Percentiles rank a stretch among this genome's conserved stretches.
Evolutionary conservation across 805 yeast genomes (phyloP).

Genomic region (Barnettozyma siamensis): DNA sequence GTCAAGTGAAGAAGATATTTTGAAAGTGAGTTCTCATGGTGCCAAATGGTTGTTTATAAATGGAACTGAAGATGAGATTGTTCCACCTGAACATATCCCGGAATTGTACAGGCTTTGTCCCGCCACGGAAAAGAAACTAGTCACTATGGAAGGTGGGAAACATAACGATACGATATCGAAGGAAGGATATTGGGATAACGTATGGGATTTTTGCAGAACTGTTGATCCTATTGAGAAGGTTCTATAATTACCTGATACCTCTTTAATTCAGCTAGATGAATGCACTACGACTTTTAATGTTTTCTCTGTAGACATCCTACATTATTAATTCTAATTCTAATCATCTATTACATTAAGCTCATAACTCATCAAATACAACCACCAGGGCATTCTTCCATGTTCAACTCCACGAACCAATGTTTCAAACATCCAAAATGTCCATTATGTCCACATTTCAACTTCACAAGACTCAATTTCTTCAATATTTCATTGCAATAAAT

Average conservation of each 20-base stretch:
- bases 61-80: conserved; percentile 80
- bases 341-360: too few species aligned
- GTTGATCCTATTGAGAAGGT: conserved; percentile 11
- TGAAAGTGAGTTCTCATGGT: conserved; percentile 41
- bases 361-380: conserved; percentile 41
- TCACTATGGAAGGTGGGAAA: conserved; percentile 50
- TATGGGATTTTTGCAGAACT: conserved; percentile 48
- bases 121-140: conserved; percentile 44
- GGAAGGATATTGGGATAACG: conserved; percentile 70
- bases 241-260: background rate
- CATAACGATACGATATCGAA: conserved; percentile 84
- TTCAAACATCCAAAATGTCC: conserved; percentile 79
- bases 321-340: too few species aligned
- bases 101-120: conserved; percentile 47
- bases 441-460: conserved; percentile 75
- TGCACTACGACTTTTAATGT: too few species aligned
- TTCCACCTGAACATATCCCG: conserved; percentile 82
- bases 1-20: conserved; percentile 66
- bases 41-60: conserved; percentile 63
- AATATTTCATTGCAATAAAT: conserved; percentile 73
- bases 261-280: too few species aligned
- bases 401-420: conserved; percentile 67
- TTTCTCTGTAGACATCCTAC: too few species aligned
- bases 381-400: conserved; percentile 71
- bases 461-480: conserved; percentile 58